phyloP scores from a whole-genome alignment of 2,329 filamentous ascomycete genomes.

The Cordyceps cateniannulata region DNA sequence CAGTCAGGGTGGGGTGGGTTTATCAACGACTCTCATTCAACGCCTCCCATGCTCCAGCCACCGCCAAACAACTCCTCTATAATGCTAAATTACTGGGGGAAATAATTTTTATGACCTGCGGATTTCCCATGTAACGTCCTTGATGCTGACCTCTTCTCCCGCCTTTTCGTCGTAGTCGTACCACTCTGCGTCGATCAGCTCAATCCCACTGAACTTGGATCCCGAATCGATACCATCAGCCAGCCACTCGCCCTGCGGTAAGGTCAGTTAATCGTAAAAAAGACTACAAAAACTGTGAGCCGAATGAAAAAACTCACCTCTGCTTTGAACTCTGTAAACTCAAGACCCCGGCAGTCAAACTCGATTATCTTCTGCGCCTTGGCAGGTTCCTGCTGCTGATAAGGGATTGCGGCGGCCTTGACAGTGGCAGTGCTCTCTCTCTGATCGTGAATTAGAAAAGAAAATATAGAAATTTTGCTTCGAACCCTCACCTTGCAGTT shows the following conservation, averaged over 20 bases:
- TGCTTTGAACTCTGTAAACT: slow-evolving; percentile 84
- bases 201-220: slow-evolving; percentile 76
- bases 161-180: slow-evolving; percentile 97
- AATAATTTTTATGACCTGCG: slow-evolving; percentile 50
- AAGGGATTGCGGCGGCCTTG: slow-evolving; percentile 64
- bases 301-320: slow-evolving; percentile 51
- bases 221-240: slow-evolving; percentile 73
- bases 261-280: slow-evolving; percentile 5
- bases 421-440: slow-evolving; percentile 83
- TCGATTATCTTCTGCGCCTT: slow-evolving; percentile 76
- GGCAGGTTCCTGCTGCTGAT: slow-evolving; percentile 63
- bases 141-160: slow-evolving; percentile 85
- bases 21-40: slow-evolving; percentile 5
- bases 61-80: not conserved
- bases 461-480: not conserved
- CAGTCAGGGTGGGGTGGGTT: slow-evolving; percentile 4
- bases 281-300: not conserved
- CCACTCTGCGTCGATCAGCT: slow-evolving; percentile 88
- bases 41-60: not conserved
- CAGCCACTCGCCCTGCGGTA: slow-evolving; percentile 73
- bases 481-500: slow-evolving; percentile 72
- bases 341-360: slow-evolving; percentile 88
- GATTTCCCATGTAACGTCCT: slow-evolving; percentile 83
- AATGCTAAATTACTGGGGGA: not conserved
- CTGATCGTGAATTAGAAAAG: slow-evolving; percentile 32